Percentiles rank a stretch among this genome's conserved stretches.
These are phyloP conservation scores for Penicillium olsonii DNA, from an alignment of 2,329 filamentous ascomycete genomes.

Conservation along the genomic window DNA sequence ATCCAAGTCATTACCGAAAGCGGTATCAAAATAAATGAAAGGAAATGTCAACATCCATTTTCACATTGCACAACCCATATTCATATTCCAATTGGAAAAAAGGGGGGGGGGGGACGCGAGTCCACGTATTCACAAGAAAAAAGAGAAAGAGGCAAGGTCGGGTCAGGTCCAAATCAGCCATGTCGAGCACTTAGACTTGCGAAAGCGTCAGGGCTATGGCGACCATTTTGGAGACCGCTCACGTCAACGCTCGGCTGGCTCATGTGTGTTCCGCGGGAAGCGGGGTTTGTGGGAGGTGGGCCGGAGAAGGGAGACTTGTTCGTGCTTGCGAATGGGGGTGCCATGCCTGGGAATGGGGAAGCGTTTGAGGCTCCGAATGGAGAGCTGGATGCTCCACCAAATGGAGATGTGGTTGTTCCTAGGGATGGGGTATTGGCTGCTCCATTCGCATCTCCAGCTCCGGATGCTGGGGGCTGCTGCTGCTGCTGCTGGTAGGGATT, in stretches of 20 bases:
- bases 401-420: neutral
- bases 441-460: slow-evolving; percentile 1
- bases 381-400: too few relatives aligned
- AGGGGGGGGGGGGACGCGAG: too few relatives aligned
- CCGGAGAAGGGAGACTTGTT: slow-evolving; percentile 6
- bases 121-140: neutral
- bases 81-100: neutral
- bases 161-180: slow-evolving; percentile 25
- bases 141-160: too few relatives aligned
- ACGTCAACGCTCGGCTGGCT: slow-evolving; percentile 54
- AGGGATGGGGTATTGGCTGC: neutral
- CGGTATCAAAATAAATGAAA: neutral
- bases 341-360: slow-evolving; percentile 6
- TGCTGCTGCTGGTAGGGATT: slow-evolving; percentile 8
- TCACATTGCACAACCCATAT: slow-evolving; percentile 9
- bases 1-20: slow-evolving; percentile 14
- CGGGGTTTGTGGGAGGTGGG: slow-evolving; percentile 18
- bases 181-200: slow-evolving; percentile 51
- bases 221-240: slow-evolving; percentile 47
- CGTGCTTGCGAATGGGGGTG: slow-evolving; percentile 3
- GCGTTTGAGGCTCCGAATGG: neutral
- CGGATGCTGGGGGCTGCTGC: slow-evolving; percentile 5
- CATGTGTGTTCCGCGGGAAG: slow-evolving; percentile 38
- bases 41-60: slow-evolving; percentile 6
- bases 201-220: slow-evolving; percentile 55